Evolutionary conservation across 768 basidiomycete species (phyloP).

Genomic region (Tricholoma hemisulphureum): DNA sequence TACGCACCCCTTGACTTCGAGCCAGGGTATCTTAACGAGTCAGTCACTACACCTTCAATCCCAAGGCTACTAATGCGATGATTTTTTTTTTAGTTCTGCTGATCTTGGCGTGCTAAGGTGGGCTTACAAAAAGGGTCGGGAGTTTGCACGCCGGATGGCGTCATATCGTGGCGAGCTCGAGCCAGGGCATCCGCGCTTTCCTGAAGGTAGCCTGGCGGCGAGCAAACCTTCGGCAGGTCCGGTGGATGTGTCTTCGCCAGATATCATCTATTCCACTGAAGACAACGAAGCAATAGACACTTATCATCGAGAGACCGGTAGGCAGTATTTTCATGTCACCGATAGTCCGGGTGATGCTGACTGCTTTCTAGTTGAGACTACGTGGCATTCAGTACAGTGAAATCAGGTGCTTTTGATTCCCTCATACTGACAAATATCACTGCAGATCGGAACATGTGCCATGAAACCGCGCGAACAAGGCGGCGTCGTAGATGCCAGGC

Average conservation of each 20-base stretch:
- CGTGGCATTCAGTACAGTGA: conserved; percentile 46
- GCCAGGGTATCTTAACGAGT: conserved; percentile 46
- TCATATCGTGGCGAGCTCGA: conserved; percentile 39
- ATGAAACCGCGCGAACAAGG: conserved; percentile 60
- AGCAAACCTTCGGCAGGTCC: conserved; percentile 24
- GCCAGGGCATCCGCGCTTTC: conserved; percentile 37
- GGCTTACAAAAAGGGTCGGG: conserved; percentile 55
- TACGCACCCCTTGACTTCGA: conserved; percentile 45
- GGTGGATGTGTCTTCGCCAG: conserved; percentile 30
- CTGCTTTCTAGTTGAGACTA: conserved; percentile 33
- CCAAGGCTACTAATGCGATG: not conserved
- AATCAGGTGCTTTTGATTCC: not conserved
- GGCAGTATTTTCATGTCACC: conserved; percentile 7
- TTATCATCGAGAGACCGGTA: conserved; percentile 34
- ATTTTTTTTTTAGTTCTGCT: conserved; percentile 28
- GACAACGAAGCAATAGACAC: conserved; percentile 44
- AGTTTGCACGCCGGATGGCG: conserved; percentile 54
- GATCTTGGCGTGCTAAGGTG: conserved; percentile 48
- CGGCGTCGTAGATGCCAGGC: conserved; percentile 60
- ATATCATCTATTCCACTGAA: conserved; percentile 40
- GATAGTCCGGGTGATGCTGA: not conserved
- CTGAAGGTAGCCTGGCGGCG: conserved; percentile 32
- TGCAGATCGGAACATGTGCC: conserved; percentile 63
- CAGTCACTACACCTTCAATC: conserved; percentile 11
- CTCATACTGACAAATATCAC: not conserved